phyloP scores from a whole-genome alignment of 352 stramenopile species.

The Phytophthora citrophthora region DNA sequence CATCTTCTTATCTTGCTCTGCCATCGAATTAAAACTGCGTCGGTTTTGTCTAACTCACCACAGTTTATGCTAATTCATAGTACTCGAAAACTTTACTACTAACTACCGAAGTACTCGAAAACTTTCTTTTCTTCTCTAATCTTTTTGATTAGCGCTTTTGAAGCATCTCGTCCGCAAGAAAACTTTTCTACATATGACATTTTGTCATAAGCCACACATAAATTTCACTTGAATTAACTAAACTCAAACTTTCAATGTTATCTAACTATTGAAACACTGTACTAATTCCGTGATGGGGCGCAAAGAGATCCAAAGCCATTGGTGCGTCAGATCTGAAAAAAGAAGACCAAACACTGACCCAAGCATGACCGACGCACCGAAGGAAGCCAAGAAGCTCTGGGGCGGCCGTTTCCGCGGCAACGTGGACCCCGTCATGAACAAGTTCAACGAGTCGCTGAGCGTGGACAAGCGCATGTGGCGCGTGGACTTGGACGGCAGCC shows the following conservation, averaged over 20 bases:
- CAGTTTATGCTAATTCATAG: too few relatives aligned
- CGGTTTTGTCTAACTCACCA: too few relatives aligned
- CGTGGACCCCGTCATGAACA: slow-evolving; percentile 97
- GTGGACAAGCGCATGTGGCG: slow-evolving; percentile 98
- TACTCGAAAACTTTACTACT: too few relatives aligned
- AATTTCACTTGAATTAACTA: too few relatives aligned
- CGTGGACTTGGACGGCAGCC: slow-evolving; percentile 95
- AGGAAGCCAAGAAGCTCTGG: slow-evolving; percentile 84
- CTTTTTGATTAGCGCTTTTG: not conserved
- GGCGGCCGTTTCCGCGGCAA: slow-evolving; percentile 95
- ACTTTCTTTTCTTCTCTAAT: not conserved
- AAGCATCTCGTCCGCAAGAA: not conserved
- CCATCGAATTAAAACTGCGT: not conserved
- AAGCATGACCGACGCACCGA: slow-evolving; percentile 38
- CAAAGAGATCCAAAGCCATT: not conserved
- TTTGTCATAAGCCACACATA: not conserved
- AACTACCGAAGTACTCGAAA: too few relatives aligned
- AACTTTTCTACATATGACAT: too few relatives aligned
- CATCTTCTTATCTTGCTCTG: slow-evolving; percentile 2
- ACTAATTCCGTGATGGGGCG: not conserved
- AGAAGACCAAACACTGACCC: not conserved
- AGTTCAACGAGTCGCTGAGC: slow-evolving; percentile 98
- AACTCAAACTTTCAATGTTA: too few relatives aligned
- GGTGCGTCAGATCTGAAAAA: slow-evolving; percentile 5
- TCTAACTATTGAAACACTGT: not conserved